phyloP scores from a whole-genome alignment of 176 grass and related monocot genomes.

The Oryza longistaminata region DNA sequence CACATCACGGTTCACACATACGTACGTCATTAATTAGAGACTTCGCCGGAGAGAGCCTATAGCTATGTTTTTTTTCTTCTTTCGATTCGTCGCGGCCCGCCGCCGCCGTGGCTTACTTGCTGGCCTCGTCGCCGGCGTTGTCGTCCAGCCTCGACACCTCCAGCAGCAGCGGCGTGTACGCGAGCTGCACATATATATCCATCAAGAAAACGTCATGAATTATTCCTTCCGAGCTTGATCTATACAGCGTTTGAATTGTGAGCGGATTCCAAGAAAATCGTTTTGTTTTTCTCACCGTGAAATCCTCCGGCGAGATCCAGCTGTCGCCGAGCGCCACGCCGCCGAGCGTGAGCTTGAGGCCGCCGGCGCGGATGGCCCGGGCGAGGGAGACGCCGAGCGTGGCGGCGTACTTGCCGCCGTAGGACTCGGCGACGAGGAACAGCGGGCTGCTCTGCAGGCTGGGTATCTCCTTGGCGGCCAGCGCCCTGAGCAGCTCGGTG shows the following conservation, averaged over 20 bases:
- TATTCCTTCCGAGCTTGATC: background rate
- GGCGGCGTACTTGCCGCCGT: constrained; percentile 79
- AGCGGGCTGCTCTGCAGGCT: constrained; percentile 56
- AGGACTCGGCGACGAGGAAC: constrained; percentile 79
- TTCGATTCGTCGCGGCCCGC: background rate
- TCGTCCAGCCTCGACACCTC: constrained; percentile 69
- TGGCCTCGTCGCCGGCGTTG: constrained; percentile 51
- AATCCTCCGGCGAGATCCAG: constrained; percentile 84
- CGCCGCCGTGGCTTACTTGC: constrained; percentile 19
- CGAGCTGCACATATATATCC: constrained; percentile 41
- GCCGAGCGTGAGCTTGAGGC: constrained; percentile 61
- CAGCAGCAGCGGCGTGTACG: constrained; percentile 63
- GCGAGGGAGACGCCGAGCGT: constrained; percentile 56
- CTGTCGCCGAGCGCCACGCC: constrained; percentile 60
- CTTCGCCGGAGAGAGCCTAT: background rate
- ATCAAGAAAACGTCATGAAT: background rate
- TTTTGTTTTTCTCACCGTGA: constrained; percentile 37
- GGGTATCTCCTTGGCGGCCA: constrained; percentile 35
- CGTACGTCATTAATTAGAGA: background rate
- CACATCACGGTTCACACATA: background rate
- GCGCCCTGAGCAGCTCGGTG: constrained; percentile 52
- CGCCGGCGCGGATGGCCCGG: constrained; percentile 44
- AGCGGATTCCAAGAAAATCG: background rate
- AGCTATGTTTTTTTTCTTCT: background rate
- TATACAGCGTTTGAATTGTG: too few species aligned